These are phyloP conservation scores for Pezicula rhizophila DNA, from an alignment of 2,329 filamentous ascomycete genomes.

Conservation along the genomic window DNA sequence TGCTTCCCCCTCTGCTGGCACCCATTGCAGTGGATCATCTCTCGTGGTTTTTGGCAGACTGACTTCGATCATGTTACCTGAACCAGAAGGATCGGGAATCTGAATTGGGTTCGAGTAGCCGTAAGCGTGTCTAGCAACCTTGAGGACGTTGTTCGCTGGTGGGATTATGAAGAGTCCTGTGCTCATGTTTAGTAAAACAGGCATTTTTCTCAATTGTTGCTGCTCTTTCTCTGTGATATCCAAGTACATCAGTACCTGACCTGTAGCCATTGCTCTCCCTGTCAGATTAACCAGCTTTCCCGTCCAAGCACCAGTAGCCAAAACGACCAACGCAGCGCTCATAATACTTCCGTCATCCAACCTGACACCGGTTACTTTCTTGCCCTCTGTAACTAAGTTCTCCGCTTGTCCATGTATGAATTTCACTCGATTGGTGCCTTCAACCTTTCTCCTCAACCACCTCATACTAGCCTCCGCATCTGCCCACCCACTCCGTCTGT, in stretches of 20 bases:
- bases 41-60: constrained; percentile 14
- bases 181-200: constrained; percentile 67
- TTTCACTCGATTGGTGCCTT: constrained; percentile 32
- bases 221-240: constrained; percentile 68
- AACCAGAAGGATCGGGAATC: constrained; percentile 14
- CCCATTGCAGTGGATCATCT: constrained; percentile 13
- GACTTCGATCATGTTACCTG: constrained; percentile 9
- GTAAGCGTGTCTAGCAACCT: constrained; percentile 54
- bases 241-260: constrained; percentile 75
- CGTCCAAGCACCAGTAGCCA: constrained; percentile 87
- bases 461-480: constrained; percentile 67
- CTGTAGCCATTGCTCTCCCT: constrained; percentile 72
- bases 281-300: constrained; percentile 69
- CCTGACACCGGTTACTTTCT: constrained; percentile 48
- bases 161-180: constrained; percentile 72
- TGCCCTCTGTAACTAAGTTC: constrained; percentile 24
- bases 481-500: constrained; percentile 72
- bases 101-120: constrained; percentile 43
- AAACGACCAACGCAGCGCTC: constrained; percentile 65
- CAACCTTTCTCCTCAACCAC: constrained; percentile 40
- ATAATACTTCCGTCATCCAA: constrained; percentile 44
- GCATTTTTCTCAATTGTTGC: constrained; percentile 54
- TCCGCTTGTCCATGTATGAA: constrained; percentile 42
- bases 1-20: constrained; percentile 17
- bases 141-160: constrained; percentile 48